Evolutionary conservation across 2,329 filamentous ascomycete genomes (phyloP), one percentile per base, ranked within the genome.

Genomic region (Pseudocercospora musae): DNA sequence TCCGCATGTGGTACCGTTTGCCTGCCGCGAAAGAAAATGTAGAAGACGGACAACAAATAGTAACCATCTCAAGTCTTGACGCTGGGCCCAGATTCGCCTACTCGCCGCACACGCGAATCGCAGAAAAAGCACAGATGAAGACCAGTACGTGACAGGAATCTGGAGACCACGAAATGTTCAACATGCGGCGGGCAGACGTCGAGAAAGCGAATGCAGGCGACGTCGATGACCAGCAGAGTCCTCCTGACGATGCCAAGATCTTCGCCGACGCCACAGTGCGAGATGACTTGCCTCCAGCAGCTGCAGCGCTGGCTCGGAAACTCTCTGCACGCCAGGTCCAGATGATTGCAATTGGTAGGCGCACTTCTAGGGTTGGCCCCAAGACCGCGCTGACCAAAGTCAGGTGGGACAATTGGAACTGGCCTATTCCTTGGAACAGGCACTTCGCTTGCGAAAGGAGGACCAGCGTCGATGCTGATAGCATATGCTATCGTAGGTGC

Each of bases 331-430:
- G 83, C 58, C 83, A 85, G 64, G 81, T 85, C 58, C 81, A 82
- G 70, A 86, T 86, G 84, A 85, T 86, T 75, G 89, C 89, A 65
- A 89, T 91, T 58, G 89, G 88, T 71, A 89, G 88, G 73, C n/a
- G 3, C 20, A 18, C 25, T 25, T n/a, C 23, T 8, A 8, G 9
- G 9, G 10, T n/a, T 10, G 4, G 11, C 1, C 1, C 20, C 23
- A 52, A 13, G 3, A 25, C 23, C 49, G 4, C 25, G 23, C 49
- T 52, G 49, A 52, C 9, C 13, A 18, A 31, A 29, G 10, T 2
- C 20, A 27, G 87, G 65, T 85, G 29, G 85, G 11, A 90, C 66
- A 4, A 70, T 70, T 44, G 68, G 65, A 8, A 69, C 66, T 1
- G 68, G 67, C 42, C 60, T 68, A 15, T 89, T 91, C 67, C 87